Evolutionary conservation across 2,329 filamentous ascomycete species (phyloP), one percentile per base, ranked within the genome.

Genomic region (Aschersonia sp.): DNA sequence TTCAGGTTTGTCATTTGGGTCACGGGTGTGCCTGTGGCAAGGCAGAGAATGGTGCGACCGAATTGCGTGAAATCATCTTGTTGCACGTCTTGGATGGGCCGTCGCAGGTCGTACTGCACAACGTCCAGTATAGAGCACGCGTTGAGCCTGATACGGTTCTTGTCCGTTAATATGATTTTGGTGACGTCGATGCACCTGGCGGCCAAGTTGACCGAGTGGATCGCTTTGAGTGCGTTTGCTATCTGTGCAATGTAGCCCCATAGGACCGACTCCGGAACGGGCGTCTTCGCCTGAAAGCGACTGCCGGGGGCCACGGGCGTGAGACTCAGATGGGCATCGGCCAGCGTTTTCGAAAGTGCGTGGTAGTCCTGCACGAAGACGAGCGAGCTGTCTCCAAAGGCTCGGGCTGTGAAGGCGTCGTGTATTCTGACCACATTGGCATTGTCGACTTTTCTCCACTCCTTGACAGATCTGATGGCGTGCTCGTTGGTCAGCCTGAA

Each of bases 181-280:
- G 80, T 91, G 9, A 86, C 75, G 50, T 92, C 87, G 44, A 98
- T 80, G 47, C 91, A 84, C 45, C 89, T 78, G 40, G 89, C 91
- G 29, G 92, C 91, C 41, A 97, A 72, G 28, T 85, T 85, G 48
- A 76, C 78, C 9, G 75, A 74, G 60, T 98, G 92, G 40, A 98
- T 91, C 0, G 85, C 77, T 60, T 87, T 91, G 38, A 98, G 70
- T 1, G 87, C 92, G 53, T 85, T 92, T 40, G 88, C 82, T 51
- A 98, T 83, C 63, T 98, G 92, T 5, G 89, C 84, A 51, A 96
- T 80, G 61, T 97, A 98, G 43, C 81, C 80, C 92, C 92, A 98
- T 2, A 98, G 66, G 1, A 87, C 73, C 48, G 81, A 78, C 63
- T 97, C 91, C 2, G 78, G 65, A 29, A 89, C 65, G 3, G 69